Base-by-base conservation (phyloP, 768 basidiomycete species). In the Lentinula detonsa region DNA sequence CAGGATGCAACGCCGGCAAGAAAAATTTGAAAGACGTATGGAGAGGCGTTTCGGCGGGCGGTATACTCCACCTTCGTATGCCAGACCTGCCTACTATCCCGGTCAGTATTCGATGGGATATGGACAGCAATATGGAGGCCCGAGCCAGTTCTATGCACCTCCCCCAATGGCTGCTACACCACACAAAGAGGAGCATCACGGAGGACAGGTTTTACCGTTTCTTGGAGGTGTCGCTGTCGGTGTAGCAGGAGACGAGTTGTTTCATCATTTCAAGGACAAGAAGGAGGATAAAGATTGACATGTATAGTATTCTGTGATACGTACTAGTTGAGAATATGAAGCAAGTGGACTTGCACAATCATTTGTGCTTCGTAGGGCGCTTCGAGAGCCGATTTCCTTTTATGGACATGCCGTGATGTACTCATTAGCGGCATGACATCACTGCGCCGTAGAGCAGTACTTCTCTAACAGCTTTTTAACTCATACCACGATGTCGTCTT, bases 401-500 rank as follows among this genome's bases (percentile, higher is more conserved):
- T 39, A 39, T 2, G 37, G 37, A 13, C 2, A 39, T 39, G 1
- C 13, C 37, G 13, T 39, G 37, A 39, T 3, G 15, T 10, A 11
- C 39, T 11, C 7, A 18, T 18, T 10, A 45, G 43, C n/a, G n/a
- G n/a, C n/a, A 18, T 45, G 43, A 45, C 43, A 45, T 45, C 43
- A 45, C 43, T 45, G 43, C 15, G 43, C 43, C n/a, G 16, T 15
- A 45, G 13, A 7, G 16, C 9, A 18, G 16, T 45, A n/a, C 16
- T 8, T 5, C n/a, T 5, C 43, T 15, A 16, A 45, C 43, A 45
- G 16, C n/a, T 18, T 45, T 45, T 18, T 18, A 45, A 33, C 16
- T 34, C 50, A 11, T 31, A 42, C 63, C 62, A 65, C 59, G 60
- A 72, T 73, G 67, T 67, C 60, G 67, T 67, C 60, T 61, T 59